Base-by-base conservation (phyloP, 768 basidiomycete species). In the Coprinopsis strossmayeri region DNA sequence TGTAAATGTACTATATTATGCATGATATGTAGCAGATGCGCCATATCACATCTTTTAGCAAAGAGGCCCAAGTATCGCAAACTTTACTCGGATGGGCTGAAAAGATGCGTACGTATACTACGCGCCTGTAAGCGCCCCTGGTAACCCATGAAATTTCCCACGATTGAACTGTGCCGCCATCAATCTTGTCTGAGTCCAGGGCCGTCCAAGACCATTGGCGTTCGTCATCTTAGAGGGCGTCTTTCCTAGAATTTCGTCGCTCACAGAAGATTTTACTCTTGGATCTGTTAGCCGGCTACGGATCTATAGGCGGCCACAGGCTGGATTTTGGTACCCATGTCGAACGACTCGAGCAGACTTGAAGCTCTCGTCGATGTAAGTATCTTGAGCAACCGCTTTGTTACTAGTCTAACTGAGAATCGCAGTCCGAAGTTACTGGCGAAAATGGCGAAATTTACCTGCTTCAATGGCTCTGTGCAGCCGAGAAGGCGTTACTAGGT, bases 391-490 rank as follows among this genome's bases (percentile, higher is more conserved):
- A 7, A 32, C 15, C 30, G 30, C 7, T 7, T 7, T 32, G 30
- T 32, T 32, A 15, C 15, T 32, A 32, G 7, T 7, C 30, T 32
- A 7, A 32, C 15, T 7, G 30, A 32, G 30, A n/a, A 10, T n/a
- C 53, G n/a, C 53, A 91, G 90, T 71, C 79, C 10, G 80, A 84
- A 59, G 65, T 90, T 21, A 64, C 74, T 2, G 81, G 77, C 34
- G 91, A 91, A 49, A 83, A 84, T 63, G 86, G 82, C 12, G 88
- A 91, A 54, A 75, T 92, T 44, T 87, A 89, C 57, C 64, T 93
- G 13, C 87, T 93, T 58, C 85, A 87, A 58, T 95, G 90, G 87
- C 73, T 93, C 9, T 78, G 81, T 5, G 68, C 72, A 9, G 75
- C 78, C 2, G 83, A 91, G 62, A 77, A 75, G 59, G 72, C 70